Evolutionary conservation across 768 basidiomycete species (phyloP), one percentile per base, ranked within the genome.

Genomic region (Leucogyrophana mollusca): DNA sequence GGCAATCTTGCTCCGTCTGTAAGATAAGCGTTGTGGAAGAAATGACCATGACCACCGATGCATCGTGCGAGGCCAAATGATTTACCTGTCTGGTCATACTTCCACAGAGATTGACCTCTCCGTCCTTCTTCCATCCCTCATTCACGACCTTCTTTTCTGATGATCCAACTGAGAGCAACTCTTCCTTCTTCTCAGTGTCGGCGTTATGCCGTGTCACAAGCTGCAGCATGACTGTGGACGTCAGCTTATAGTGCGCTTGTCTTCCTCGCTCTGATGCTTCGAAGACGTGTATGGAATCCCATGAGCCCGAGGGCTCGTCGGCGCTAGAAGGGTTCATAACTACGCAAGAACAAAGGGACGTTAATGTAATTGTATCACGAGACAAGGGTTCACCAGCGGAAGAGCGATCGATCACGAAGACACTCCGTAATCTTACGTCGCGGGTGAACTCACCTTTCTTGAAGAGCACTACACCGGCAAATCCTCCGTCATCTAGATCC

Each of bases 271-370:
- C 94, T n/a, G 80, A 77, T 2, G 89, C 80, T 67, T 99, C 96
- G 55, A 99, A 97, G 43, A 98, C 95, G 61, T 99, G 96, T 51
- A 99, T 92, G 2, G 94, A 95, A 62, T 99, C 94, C 96, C 96
- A 99, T 44, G 91, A 86, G 18, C 93, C 92, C 0, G 87, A 80
- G 5, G 88, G 83, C 50, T 85, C 86, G 45, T 73, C 72, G 9
- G 71, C 58, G 6, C 74, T 67, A 9, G 73, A 64, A 3, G 83
- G 80, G 20, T 68, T 76, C 74, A 90, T 78, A 4, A 74, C 88
- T 90, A 51, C n/a, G 37, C 7, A 30, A 30, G n/a, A n/a, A n/a
- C n/a, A n/a, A n/a, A n/a, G n/a, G n/a, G n/a, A n/a, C n/a, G n/a
- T n/a, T n/a, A n/a, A n/a, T n/a, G 13, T 47, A 20, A 36, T 39